Evolutionary conservation across 192 early-diverging fungal genomes (phyloP), one percentile per base, ranked within the genome.

Genomic region (Gaertneriomyces semiglobifer): DNA sequence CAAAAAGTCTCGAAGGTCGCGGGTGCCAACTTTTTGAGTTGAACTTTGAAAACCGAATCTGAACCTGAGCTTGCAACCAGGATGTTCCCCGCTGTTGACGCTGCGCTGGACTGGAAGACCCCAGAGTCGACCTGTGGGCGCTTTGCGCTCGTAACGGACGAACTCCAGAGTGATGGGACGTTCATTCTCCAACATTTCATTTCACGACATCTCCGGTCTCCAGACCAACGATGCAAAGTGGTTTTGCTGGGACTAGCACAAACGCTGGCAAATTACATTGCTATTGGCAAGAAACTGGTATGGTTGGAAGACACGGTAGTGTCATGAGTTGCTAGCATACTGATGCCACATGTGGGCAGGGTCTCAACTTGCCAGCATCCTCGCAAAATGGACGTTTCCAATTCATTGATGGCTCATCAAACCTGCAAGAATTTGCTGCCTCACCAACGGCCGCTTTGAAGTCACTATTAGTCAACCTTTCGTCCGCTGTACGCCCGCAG

Each of bases 271-370:
- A 57, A 67, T 42, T 66, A 66, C 54, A 6, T 60, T 10, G 12
- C 25, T 7, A 51, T 73, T 45, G 71, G 57, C 11, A 73, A 73
- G 52, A 73, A 73, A 44, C 65, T 73, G 71, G 71, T 73, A 54
- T n/a, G 60, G 7, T 14, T 18, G 5, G 60, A 6, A 52, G 4
- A 18, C 6, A 18, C n/a, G n/a, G 16, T 52, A 18, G 50, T 20
- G n/a, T 52, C 6, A 52, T 52, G 50, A 52, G n/a, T 52, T 8
- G 4, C 19, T 11, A 51, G 60, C 5, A 18, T 61, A 20, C 38
- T 20, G 41, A 40, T 46, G 45, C 0, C 10, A 42, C 10, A 38
- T 58, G 25, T 8, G 50, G 20, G 51, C 42, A 65, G 59, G 71
- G 64, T 20, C 5, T 41, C 20, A 73, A 66, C 39, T 7, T 67